Evolutionary conservation across 1,139 yeast species (phyloP), one percentile per base, ranked within the genome.

Genomic region (Suhomyces maxii): DNA sequence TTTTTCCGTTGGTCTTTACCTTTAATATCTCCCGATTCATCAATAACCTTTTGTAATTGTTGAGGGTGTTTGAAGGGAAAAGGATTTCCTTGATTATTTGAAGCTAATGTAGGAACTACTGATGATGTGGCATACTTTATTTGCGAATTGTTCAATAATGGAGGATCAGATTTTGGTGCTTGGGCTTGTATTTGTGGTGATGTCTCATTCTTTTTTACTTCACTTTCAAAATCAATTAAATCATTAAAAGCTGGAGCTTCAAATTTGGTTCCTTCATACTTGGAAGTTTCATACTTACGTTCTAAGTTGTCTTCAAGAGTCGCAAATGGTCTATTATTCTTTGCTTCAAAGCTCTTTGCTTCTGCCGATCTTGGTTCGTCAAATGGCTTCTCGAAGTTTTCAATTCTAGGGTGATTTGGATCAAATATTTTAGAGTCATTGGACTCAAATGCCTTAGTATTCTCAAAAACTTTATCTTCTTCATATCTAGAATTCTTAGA

Each of bases 1-100:
- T 48, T 52, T 40, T 55, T 54, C 30, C 52, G 44, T n/a, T 23
- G 11, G 7, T 35, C 36, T 26, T 45, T 45, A 12, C 12, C 34
- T 18, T 31, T 37, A 5, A 34, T 13, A 6, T 39, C 38, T 25
- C 37, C 23, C 3, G 34, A 6, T 12, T 44, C 50, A 28, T 40
- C 39, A n/a, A n/a, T 13, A 5, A 36, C 41, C 35, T 32, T 38
- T 26, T 25, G 42, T 12, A 36, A 12, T n/a, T 23, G 36, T 13
- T 40, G 25, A 7, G 47, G 45, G n/a, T 41, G 47, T 23, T 36
- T 34, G 36, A 39, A 41, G 6, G 48, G 46, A 26, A 47, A 47
- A 9, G 50, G 50, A 23, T 47, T 43, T 3, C 34, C 34, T 26
- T 12, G 28, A 12, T 12, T 10, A 6, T 26, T 6, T 11, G 40